Base-by-base conservation (phyloP, 352 stramenopile genomes). In the Globisporangium megalacanthum region DNA sequence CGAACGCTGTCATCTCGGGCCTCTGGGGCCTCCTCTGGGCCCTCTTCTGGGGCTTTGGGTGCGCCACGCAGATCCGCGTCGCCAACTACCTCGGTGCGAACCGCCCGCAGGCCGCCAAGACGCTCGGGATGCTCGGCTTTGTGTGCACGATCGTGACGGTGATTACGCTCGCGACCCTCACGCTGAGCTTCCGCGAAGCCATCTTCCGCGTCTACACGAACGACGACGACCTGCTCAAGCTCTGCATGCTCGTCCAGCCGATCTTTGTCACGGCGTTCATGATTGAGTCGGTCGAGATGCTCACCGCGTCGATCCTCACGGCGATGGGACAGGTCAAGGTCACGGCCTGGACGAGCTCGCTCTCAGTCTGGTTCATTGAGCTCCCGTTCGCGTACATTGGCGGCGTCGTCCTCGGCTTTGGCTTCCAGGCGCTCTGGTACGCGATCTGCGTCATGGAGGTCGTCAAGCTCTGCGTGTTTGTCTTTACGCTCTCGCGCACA, bases 21-120 rank as follows among this genome's bases (percentile, higher is more conserved):
- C 69, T 92, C 49, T 89, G 81, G 79, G 64, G 68, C 3, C 41
- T 92, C 35, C 69, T 89, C 1, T 92, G 81, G 79, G 79, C 77
- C 9, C 69, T 92, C 25, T 90, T 89, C 56, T 92, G 83, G 80
- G 80, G 80, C 13, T 92, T 88, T 49, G 83, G 75, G 45, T 92
- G 80, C 49, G 83, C 83, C 11, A 90, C 80, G 1, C 83, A 94
- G 56, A 72, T 88, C 41, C 80, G 81, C 25, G 79, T 91, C 25
- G 83, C 81, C 55, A 91, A 86, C 56, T 89, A 91, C 50, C 60
- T 94, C 3, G 81, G 81, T 6, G 81, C 83, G 6, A 74, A 72
- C 1, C 66, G 79, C 44, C 80, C 83, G 0, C 51, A 70, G 14
- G 62, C 67, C 25, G 79, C 83, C 10, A 69, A 88, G 4, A 67